Base-by-base conservation (phyloP, 2,329 filamentous ascomycete species). In the Juglanconis sp. region DNA sequence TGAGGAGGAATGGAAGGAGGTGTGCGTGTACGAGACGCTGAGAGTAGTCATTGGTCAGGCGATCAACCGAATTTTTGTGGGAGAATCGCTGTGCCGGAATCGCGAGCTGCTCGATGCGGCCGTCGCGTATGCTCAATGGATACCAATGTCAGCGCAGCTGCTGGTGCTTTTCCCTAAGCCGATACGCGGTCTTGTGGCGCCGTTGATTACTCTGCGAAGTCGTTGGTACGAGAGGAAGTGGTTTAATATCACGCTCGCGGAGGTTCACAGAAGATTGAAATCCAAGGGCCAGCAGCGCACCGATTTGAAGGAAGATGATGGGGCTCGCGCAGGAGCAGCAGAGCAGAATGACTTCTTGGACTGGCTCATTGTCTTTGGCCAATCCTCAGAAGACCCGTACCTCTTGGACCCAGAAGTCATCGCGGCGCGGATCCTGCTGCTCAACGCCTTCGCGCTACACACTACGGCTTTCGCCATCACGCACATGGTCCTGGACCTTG, bases 381-480 rank as follows among this genome's bases (percentile, higher is more conserved):
- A 59, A 51, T 13, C 57, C 52, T 46, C 53, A 3, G 46, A 38
- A 34, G 57, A 59, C 46, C 57, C 57, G 8, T 59, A 59, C 36
- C 51, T 59, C 46, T 32, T 59, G 51, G 51, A 59, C 35, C 44
- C 57, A 49, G 57, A 59, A 44, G 57, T 59, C 35, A 34, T 59
- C 10, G 32, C 57, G 31, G 57, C 57, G 31, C 57, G 57, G 11
- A 55, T 59, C 52, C 24, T 59, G 51, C 57, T 59, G 34, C 57
- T 59, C 10, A 59, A 59, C 36, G 57, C 57, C 46, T 59, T 59
- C 36, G 57, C 57, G 7, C 57, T 59, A 9, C 57, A 59, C 51
- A 59, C 57, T 24, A 59, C 53, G 13, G 57, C 48, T 35, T 59
- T 59, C 46, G 57, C 57, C n/a, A 46, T 59, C 57, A 38, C 53